Evolutionary conservation across 139 green algal species (phyloP), one percentile per base, ranked within the genome.

Genomic region (Ettlia oleoabundans): DNA sequence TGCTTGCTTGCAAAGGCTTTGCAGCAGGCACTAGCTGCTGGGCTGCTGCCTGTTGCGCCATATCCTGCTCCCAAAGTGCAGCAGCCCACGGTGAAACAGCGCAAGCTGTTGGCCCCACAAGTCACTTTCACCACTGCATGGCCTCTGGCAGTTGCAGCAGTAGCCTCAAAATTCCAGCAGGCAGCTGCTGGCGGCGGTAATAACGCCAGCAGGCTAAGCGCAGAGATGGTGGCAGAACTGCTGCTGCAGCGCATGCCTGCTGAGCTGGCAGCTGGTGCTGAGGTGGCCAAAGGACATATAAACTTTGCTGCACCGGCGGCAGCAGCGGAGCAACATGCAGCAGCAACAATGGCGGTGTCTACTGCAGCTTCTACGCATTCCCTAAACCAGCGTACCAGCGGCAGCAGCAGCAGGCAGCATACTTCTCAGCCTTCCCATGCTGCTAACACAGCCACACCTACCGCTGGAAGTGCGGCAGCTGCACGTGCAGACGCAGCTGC

Each of bases 401-500:
- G n/a, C n/a, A n/a, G n/a, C n/a, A n/a, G n/a, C n/a, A n/a, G n/a
- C n/a, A n/a, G n/a, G n/a, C n/a, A n/a, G n/a, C n/a, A n/a, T n/a
- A n/a, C n/a, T n/a, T n/a, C n/a, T n/a, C n/a, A n/a, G n/a, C n/a
- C n/a, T n/a, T n/a, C n/a, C n/a, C n/a, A n/a, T n/a, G n/a, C n/a
- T n/a, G n/a, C n/a, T n/a, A n/a, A n/a, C n/a, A n/a, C n/a, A n/a
- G n/a, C n/a, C n/a, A n/a, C n/a, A n/a, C n/a, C n/a, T n/a, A n/a
- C n/a, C n/a, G n/a, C n/a, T 93, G 82, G 32, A 84, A 43, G 4
- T 62, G 5, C 90, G 93, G 55, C 94, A 97, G 78, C 58, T 84
- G 7, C 91, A 95, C 47, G 84, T 0, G 2, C 81, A 91, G 35
- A 28, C 90, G 37, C 38, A 6, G 10, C 64, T n/a, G 79, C 37